Base-by-base conservation (phyloP, 495 filamentous ascomycete genomes). In the Neurospora sp. region DNA sequence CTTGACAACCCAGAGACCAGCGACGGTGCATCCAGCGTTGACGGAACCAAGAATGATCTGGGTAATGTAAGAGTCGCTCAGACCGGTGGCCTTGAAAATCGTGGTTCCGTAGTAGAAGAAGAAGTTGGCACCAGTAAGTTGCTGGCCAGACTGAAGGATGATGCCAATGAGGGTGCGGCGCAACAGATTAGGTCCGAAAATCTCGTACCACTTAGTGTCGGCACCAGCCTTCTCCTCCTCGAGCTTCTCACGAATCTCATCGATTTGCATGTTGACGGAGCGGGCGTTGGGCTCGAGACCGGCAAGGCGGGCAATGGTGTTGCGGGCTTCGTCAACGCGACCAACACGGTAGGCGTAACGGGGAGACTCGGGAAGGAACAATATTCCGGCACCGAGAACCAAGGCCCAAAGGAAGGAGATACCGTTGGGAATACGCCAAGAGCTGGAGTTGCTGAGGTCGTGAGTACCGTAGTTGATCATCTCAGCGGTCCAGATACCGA, bases 361-460 rank as follows among this genome's bases (percentile, higher is more conserved):
- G 38, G 91, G 91, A 37, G 90, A 91, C 80, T 93, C 91, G 73
- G 91, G 90, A 27, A 94, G 86, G 81, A 90, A 87, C 22, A 92
- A 84, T 70, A 91, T 90, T 38, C 91, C 91, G 40, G 86, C 75
- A 70, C 88, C 90, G 41, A 96, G 89, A 73, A 94, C 86, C 61
- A 92, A 79, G 31, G 92, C 90, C 87, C 90, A 94, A 73, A 91
- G 86, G 74, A 93, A 92, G 17, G 91, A 89, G 45, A 96, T 84
- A 40, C 91, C 93, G 86, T 91, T 94, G 73, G 92, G 89, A 72
- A 97, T 92, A 70, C 91, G 85, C 91, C 93, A 96, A 17, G 90
- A 89, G 40, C 85, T 87, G 45, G 88, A 88, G 70, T 76, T 82
- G 27, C 73, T 40, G 53, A 79, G 80, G 53, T 81, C 81, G 37